A percentile compares a stretch with the other conserved stretches of the same genome.
These are phyloP conservation scores for Marchantia paleacea DNA, from an alignment of 225 moss, liverwort and hornwort genomes.

Conservation along the genomic window DNA sequence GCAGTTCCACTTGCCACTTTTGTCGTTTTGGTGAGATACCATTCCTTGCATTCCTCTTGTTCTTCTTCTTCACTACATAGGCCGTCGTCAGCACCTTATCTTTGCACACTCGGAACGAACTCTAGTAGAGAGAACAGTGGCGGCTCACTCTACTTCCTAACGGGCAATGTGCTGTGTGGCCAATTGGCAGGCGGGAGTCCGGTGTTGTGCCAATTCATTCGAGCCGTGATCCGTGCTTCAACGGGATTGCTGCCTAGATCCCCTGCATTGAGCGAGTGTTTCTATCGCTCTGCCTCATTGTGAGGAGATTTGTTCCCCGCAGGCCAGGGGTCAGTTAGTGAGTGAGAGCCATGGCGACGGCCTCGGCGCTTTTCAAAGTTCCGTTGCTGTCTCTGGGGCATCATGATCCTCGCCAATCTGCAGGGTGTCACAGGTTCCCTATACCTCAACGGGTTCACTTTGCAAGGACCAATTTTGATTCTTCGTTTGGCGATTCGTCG, in stretches of 20 bases:
- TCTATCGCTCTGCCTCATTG: neutral
- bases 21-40: neutral
- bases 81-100: slow-evolving; percentile 13
- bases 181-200: neutral
- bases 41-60: neutral
- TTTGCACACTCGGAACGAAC: neutral
- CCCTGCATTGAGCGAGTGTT: neutral
- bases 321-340: neutral
- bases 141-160: neutral
- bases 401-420: neutral
- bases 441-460: neutral
- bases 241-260: neutral
- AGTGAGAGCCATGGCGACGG: slow-evolving; percentile 9
- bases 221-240: neutral
- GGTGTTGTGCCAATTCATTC: neutral
- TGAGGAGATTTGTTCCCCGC: neutral
- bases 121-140: neutral
- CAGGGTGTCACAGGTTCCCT: neutral
- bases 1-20: neutral
- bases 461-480: neutral
- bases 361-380: neutral
- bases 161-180: neutral
- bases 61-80: neutral
- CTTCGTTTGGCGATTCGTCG: neutral
- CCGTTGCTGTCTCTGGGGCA: neutral